Base-by-base conservation (phyloP, 805 yeast genomes). In the Lachancea thermotolerans region DNA sequence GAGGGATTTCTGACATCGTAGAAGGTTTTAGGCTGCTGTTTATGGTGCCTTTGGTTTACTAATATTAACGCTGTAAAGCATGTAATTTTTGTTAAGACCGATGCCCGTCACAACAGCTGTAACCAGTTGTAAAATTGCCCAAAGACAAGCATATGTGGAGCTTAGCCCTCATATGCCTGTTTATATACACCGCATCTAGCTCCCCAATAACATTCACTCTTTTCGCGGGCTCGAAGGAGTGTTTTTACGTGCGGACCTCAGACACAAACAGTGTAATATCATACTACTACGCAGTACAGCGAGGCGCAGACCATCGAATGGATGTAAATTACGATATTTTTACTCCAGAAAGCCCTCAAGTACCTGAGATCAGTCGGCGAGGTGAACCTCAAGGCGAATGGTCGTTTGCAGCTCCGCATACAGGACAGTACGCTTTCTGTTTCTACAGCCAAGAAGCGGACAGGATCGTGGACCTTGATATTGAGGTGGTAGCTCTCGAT, bases 381-480 rank as follows among this genome's bases (percentile, higher is more conserved):
- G 79, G 81, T 53, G 79, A 81, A 60, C 77, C 84, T 63, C 91
- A 84, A 63, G 95, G 90, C 10, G 95, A 88, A 58, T 82, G 82
- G 70, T 70, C 78, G 6, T 80, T 89, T 62, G 71, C 68, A 16
- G 95, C 86, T 17, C 78, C 75, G 35, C 59, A 62, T 42, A 61
- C 65, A 15, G 96, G 96, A 36, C 96, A 89, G 64, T 89, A 87
- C 70, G 84, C 82, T 64, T 82, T 89, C 64, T 89, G 96, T 68
- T 87, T 89, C 70, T 85, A 86, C 65, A 85, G 79, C 50, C 83
- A 84, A 85, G 78, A 87, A 4, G 82, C 90, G 3, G 90, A 85
- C 60, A 88, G 87, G 68, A 79, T 82, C 44, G 81, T 89, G 54
- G 95, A 86, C 66, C 82, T 89, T 56, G 95, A 89, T 60, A 76